Percentiles rank a stretch among this genome's conserved stretches.
Conservation (phyloP, 2,329 filamentous ascomycete species). For the Colletotrichum neosansevieriae region DNA sequence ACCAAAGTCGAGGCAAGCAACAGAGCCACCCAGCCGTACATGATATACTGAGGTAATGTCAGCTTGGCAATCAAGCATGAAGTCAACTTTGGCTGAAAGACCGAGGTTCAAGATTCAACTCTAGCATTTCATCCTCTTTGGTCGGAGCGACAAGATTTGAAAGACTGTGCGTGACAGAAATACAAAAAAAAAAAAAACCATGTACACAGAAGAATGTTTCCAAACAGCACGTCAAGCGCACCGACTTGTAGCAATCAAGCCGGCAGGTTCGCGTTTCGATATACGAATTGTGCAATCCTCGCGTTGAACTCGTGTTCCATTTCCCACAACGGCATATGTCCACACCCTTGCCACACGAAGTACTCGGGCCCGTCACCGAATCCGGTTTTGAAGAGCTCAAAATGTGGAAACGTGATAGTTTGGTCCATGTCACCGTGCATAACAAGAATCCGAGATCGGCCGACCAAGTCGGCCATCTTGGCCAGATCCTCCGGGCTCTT, state of each 20-base stretch:
- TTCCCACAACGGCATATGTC: conserved; percentile 18
- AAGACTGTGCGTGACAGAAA: too few relatives aligned
- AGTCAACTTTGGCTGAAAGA: background rate
- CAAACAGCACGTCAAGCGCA: too few relatives aligned
- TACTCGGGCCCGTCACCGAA: conserved; percentile 27
- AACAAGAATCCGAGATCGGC: conserved; percentile 19
- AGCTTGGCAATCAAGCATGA: background rate
- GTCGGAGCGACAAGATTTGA: too few relatives aligned
- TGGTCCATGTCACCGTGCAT: conserved; percentile 27
- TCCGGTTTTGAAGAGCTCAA: conserved; percentile 15
- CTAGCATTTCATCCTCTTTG: too few relatives aligned
- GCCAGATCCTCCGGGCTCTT: conserved; percentile 23
- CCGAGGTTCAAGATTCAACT: too few relatives aligned
- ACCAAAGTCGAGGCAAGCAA: background rate
- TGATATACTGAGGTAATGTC: background rate
- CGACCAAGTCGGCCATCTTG: conserved; percentile 13
- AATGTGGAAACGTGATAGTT: conserved; percentile 22
- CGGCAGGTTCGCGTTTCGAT: background rate
- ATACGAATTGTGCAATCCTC: conserved; percentile 3
- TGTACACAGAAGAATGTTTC: too few relatives aligned
- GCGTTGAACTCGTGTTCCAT: conserved; percentile 23
- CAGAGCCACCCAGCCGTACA: background rate
- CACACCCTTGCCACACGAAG: conserved; percentile 21
- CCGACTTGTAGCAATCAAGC: background rate
- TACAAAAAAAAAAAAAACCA: too few relatives aligned